Evolutionary conservation across 2,329 filamentous ascomycete genomes (phyloP).

Genomic region (Chrysoporthe deuterocubensis): DNA sequence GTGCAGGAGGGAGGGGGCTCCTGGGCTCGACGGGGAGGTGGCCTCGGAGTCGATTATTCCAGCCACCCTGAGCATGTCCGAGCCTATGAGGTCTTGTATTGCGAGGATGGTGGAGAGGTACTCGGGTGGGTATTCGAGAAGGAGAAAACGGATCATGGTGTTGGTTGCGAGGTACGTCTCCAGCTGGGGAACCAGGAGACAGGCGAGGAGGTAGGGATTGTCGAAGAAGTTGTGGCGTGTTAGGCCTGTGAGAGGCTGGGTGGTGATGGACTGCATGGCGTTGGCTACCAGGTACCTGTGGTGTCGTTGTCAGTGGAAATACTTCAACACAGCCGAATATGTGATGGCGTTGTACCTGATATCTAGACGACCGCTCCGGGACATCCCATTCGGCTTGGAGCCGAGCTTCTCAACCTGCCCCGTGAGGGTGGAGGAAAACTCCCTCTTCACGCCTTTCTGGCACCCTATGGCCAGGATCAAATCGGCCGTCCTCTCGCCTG

Average conservation of each 20-base stretch:
- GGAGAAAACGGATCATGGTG: conserved; percentile 56
- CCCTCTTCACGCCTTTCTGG: conserved; percentile 56
- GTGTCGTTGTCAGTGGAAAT: not conserved
- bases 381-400: conserved; percentile 51
- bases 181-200: conserved; percentile 62
- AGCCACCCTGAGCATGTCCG: conserved; percentile 61
- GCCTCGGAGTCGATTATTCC: conserved; percentile 55
- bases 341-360: conserved; percentile 50
- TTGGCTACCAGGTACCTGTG: conserved; percentile 62
- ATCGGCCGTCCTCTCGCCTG: conserved; percentile 50
- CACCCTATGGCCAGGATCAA: conserved; percentile 64
- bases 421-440: conserved; percentile 53
- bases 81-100: conserved; percentile 60
- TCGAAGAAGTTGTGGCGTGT: conserved; percentile 58
- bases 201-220: conserved; percentile 58
- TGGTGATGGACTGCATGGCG: conserved; percentile 62
- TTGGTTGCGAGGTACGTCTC: conserved; percentile 63
- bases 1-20: not conserved
- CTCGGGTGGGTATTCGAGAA: conserved; percentile 62
- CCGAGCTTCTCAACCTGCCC: conserved; percentile 61
- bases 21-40: not conserved
- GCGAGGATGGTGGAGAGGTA: conserved; percentile 62
- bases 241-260: conserved; percentile 54
- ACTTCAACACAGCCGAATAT: not conserved
- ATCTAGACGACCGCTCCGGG: conserved; percentile 61